Conservation (phyloP, 1,284 basidiomycete genomes). For the Leccinum subfulvum region DNA sequence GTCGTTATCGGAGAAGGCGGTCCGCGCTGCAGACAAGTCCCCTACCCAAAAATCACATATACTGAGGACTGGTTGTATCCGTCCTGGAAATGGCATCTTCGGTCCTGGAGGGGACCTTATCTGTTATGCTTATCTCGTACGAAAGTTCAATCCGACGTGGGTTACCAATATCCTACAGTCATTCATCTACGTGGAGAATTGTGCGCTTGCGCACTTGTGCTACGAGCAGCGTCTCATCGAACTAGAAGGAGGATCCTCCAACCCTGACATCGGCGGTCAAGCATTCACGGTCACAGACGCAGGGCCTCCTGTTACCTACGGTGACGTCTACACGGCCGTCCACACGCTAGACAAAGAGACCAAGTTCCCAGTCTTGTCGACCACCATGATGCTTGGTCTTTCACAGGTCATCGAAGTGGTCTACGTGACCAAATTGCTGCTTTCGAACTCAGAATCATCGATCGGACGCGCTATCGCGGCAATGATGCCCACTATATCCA, state of each 20-base stretch:
- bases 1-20: conserved; percentile 49
- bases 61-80: conserved; percentile 65
- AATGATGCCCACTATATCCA: conserved; percentile 48
- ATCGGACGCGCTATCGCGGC: conserved; percentile 35
- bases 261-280: conserved; percentile 69
- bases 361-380: conserved; percentile 50
- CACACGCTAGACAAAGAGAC: conserved; percentile 50
- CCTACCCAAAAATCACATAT: conserved; percentile 33
- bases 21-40: conserved; percentile 52
- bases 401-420: conserved; percentile 56
- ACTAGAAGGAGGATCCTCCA: conserved; percentile 38
- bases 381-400: conserved; percentile 54
- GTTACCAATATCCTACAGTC: conserved; percentile 55
- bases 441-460: conserved; percentile 33
- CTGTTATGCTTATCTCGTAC: conserved; percentile 58
- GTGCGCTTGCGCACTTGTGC: conserved; percentile 63
- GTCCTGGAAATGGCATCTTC: conserved; percentile 73
- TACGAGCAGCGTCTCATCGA: conserved; percentile 67
- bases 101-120: conserved; percentile 72
- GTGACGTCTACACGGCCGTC: conserved; percentile 56
- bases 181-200: conserved; percentile 73
- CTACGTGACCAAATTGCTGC: conserved; percentile 45
- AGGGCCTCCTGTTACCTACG: conserved; percentile 57
- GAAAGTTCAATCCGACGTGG: conserved; percentile 64
- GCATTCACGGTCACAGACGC: conserved; percentile 64